A percentile compares a stretch with the other conserved stretches of the same genome.
Conservation (phyloP, 1,139 yeast genomes). For the Suhomyces yuchorum region DNA sequence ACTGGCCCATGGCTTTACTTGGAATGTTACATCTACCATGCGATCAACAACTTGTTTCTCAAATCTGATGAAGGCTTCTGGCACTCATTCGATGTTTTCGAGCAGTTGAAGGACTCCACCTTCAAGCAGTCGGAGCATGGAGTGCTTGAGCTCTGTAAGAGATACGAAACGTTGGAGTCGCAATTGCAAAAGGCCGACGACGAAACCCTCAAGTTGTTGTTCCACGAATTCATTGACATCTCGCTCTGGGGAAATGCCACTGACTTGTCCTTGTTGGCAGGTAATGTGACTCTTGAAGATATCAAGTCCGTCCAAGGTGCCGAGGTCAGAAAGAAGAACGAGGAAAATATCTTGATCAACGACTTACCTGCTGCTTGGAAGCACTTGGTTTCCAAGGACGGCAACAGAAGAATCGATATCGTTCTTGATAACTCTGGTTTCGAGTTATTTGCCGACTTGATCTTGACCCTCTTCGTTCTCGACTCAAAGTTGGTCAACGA, state of each 20-base stretch:
- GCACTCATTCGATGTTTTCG: constrained; percentile 72
- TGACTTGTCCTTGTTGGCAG: constrained; percentile 84
- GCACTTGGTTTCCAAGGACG: constrained; percentile 30
- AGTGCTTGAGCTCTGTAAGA: constrained; percentile 76
- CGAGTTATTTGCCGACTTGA: constrained; percentile 87
- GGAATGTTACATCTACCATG: constrained; percentile 83
- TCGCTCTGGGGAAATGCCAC: constrained; percentile 99
- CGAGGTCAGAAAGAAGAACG: constrained; percentile 79
- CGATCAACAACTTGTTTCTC: constrained; percentile 52
- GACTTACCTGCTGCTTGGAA: constrained; percentile 75
- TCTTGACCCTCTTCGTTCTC: constrained; percentile 71
- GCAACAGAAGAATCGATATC: constrained; percentile 65
- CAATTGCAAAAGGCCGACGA: constrained; percentile 34
- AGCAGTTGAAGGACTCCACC: constrained; percentile 66
- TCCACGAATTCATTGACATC: constrained; percentile 80
- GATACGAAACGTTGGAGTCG: constrained; percentile 49
- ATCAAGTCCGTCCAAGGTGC: constrained; percentile 90
- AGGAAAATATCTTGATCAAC: constrained; percentile 78
- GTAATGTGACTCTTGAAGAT: constrained; percentile 77
- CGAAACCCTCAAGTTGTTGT: constrained; percentile 52
- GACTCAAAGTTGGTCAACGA: constrained; percentile 64
- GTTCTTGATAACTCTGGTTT: constrained; percentile 95
- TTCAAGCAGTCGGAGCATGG: constrained; percentile 77
- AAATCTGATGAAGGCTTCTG: constrained; percentile 36
- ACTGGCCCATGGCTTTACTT: constrained; percentile 91